Conservation (phyloP, 345 rosid genomes). For the Eucalyptus polybractea region DNA sequence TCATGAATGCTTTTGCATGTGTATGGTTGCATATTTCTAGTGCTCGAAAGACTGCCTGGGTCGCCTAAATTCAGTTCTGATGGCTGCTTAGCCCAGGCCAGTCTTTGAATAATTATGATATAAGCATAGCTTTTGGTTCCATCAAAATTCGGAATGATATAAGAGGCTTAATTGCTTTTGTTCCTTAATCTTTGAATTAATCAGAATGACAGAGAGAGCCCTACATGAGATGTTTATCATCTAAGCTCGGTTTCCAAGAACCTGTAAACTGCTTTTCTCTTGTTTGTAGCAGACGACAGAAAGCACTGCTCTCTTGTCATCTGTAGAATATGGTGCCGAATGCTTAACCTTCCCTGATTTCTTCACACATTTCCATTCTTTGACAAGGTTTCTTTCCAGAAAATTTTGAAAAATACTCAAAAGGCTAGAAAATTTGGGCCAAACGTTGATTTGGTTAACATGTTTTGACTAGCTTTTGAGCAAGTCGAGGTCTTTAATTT, state of each 20-base stretch:
- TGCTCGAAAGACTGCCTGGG: neutral
- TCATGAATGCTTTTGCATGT: neutral
- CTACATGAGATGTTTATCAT: neutral
- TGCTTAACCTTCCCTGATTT: neutral
- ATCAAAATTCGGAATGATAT: neutral
- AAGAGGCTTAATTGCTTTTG: neutral
- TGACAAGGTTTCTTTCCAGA: neutral
- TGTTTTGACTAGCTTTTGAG: neutral
- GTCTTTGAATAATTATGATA: neutral
- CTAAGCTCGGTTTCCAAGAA: neutral
- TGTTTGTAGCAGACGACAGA: neutral
- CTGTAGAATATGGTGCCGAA: neutral
- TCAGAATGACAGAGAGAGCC: neutral
- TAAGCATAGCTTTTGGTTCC: neutral
- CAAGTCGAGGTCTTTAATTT: neutral
- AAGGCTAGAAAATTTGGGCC: neutral
- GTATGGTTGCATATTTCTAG: neutral
- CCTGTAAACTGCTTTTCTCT: neutral
- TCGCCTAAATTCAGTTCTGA: neutral
- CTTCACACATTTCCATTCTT: neutral
- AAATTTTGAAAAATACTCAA: neutral
- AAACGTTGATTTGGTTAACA: neutral
- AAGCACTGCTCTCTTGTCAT: neutral
- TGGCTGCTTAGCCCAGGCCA: neutral
- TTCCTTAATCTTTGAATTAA: neutral